These are phyloP conservation scores for Trichoderma polysporum DNA, from an alignment of 2,329 filamentous ascomycete species.

Conservation along the genomic window DNA sequence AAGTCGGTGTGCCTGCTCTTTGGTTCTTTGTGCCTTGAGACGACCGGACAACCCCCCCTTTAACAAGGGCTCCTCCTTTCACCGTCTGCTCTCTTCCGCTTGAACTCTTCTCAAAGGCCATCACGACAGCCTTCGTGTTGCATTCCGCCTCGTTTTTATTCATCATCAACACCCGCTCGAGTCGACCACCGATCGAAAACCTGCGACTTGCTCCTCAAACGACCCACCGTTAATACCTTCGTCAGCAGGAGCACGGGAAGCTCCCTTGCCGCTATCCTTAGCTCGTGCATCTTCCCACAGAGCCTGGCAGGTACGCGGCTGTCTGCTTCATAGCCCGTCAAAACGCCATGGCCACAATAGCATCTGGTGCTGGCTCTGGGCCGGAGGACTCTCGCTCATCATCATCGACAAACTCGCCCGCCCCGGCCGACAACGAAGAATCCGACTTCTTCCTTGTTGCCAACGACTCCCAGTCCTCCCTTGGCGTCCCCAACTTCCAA, in stretches of 20 bases:
- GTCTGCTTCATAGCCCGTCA: neutral
- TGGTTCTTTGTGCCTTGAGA: neutral
- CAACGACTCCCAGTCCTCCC: conserved; percentile 91
- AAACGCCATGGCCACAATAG: conserved; percentile 18
- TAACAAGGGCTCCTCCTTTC: neutral
- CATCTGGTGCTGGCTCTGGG: conserved; percentile 32
- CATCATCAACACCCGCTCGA: neutral
- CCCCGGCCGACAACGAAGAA: conserved; percentile 79
- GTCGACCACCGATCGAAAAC: neutral
- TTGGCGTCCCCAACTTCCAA: conserved; percentile 75
- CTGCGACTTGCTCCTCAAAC: no score
- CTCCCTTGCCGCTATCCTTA: conserved; percentile 1
- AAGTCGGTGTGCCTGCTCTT: conserved; percentile 3
- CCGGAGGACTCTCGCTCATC: conserved; percentile 57
- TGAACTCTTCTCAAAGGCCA: neutral
- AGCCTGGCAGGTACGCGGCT: conserved; percentile 8
- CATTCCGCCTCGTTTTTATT: neutral
- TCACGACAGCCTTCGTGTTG: neutral
- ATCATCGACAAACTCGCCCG: conserved; percentile 73
- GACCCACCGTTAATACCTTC: neutral
- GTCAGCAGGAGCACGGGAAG: neutral
- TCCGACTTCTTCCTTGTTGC: conserved; percentile 87
- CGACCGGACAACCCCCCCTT: neutral
- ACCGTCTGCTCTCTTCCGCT: neutral
- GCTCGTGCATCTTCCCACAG: neutral